These are phyloP conservation scores for Phlegmacium glaucopus DNA, from an alignment of 768 basidiomycete species.

Conservation along the genomic window DNA sequence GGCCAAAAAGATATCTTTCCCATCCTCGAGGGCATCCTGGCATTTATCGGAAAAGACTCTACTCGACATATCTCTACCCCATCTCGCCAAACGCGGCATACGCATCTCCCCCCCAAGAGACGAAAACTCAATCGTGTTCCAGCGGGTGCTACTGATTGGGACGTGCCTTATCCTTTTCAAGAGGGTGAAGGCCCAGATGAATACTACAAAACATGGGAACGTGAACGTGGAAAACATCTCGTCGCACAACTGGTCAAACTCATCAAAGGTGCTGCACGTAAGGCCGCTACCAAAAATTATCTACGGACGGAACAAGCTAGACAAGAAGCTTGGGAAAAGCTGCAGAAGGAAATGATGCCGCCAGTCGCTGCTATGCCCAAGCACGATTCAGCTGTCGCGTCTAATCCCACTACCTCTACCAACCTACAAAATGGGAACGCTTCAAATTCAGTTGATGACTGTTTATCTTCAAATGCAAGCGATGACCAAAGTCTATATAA, in stretches of 20 bases:
- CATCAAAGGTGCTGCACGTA: conserved; percentile 57
- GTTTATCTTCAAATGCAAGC: no score
- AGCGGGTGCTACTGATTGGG: conserved; percentile 81
- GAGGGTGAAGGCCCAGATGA: conserved; percentile 66
- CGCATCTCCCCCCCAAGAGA: conserved; percentile 41
- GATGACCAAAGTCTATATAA: conserved; percentile 44
- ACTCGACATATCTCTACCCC: not conserved
- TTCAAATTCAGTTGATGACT: conserved; percentile 5
- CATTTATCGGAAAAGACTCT: conserved; percentile 34
- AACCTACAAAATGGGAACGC: no score
- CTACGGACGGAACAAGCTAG: conserved; percentile 15
- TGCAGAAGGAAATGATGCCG: no score
- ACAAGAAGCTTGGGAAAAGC: conserved; percentile 1
- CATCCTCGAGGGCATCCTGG: conserved; percentile 58
- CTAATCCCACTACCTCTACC: no score
- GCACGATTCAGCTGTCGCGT: no score
- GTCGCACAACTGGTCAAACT: conserved; percentile 57
- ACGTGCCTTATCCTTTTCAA: conserved; percentile 75
- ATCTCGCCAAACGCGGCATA: not conserved
- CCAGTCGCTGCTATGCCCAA: no score
- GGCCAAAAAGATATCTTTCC: conserved; percentile 67
- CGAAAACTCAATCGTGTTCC: conserved; percentile 66
- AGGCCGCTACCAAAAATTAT: conserved; percentile 56
- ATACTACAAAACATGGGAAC: conserved; percentile 66
- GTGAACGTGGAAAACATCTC: conserved; percentile 58